phyloP scores from a whole-genome alignment of 306 rosid genomes.

The Medicago lupulina region DNA sequence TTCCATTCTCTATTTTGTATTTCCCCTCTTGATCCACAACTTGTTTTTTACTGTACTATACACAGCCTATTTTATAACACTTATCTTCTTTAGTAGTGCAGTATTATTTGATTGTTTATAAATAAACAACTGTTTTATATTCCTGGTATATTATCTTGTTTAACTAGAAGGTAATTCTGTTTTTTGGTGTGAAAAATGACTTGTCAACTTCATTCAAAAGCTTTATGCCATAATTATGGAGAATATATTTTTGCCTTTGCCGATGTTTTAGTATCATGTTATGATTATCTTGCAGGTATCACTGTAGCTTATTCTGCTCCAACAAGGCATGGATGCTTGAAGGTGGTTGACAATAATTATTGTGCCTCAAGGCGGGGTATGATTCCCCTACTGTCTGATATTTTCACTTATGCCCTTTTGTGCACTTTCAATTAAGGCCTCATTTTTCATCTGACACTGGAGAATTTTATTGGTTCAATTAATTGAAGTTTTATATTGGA shows the following conservation, averaged over 20 bases:
- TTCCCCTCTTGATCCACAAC: conserved; percentile 2
- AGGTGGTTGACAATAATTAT: conserved; percentile 86
- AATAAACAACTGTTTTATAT: conserved; percentile 12
- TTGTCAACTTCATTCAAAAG: conserved; percentile 24
- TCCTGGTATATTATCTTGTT: conserved; percentile 22
- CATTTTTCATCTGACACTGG: background rate
- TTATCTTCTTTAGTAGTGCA: conserved; percentile 17
- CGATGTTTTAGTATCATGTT: conserved; percentile 36
- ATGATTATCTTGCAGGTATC: conserved; percentile 65
- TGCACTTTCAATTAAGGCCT: conserved; percentile 16
- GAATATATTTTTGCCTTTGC: conserved; percentile 29
- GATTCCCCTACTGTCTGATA: conserved; percentile 31
- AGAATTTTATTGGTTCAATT: conserved; percentile 13
- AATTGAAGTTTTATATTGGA: conserved; percentile 33
- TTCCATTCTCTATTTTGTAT: background rate
- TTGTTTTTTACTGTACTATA: conserved; percentile 5
- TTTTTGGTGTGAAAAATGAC: conserved; percentile 7
- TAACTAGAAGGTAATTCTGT: conserved; percentile 11
- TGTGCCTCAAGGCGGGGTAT: conserved; percentile 96
- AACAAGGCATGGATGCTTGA: conserved; percentile 84
- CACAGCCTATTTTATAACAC: conserved; percentile 11
- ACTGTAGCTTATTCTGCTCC: conserved; percentile 86
- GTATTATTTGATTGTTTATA: background rate
- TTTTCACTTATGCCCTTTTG: background rate
- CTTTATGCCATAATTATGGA: conserved; percentile 20